Evolutionary conservation across 306 rosid genomes (phyloP), one percentile per base, ranked within the genome.

Genomic region (Abrus precatorius): DNA sequence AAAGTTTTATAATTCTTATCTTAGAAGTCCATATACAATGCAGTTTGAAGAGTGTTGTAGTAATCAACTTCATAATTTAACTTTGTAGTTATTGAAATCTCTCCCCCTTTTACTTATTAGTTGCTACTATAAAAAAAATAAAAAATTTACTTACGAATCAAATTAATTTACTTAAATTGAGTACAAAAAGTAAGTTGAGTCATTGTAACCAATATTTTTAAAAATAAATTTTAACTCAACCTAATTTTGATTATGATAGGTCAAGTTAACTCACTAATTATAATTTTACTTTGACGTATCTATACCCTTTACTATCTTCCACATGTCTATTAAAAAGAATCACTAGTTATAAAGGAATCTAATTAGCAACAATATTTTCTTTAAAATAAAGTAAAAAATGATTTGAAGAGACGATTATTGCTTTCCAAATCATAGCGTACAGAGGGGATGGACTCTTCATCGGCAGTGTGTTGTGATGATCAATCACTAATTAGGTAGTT

Each of bases 401-500:
- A 63, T 32, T 14, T 61, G 1, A 47, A 48, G 40, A 62, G 34
- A 64, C 38, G 48, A 76, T 64, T 50, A 27, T 64, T 34, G 36
- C 14, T 34, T 50, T 27, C 54, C 64, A 64, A 50, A 77, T 50
- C 30, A 76, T 50, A 41, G 52, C 41, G 53, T 55, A 57, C 40
- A 28, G 40, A 28, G 40, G 53, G 30, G 33, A 32, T 70, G 47
- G 32, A 11, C 33, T 13, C 48, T 47, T 68, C 40, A 45, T 68
- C 57, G 29, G 56, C 41, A 45, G 10, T 68, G 28, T 68, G 74
- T 68, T 68, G 44, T 43, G 72, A 67, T 67, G 72, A 67, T 67
- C 38, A 67, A 67, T 67, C 72, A 67, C 54, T 44, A 67, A 67
- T 43, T 67, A 27, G 72, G 53, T 27, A 36, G 72, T 44, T 67